Evolutionary conservation across 805 yeast genomes (phyloP), one percentile per base, ranked within the genome.

Genomic region (Tanozyma kutaoensis): DNA sequence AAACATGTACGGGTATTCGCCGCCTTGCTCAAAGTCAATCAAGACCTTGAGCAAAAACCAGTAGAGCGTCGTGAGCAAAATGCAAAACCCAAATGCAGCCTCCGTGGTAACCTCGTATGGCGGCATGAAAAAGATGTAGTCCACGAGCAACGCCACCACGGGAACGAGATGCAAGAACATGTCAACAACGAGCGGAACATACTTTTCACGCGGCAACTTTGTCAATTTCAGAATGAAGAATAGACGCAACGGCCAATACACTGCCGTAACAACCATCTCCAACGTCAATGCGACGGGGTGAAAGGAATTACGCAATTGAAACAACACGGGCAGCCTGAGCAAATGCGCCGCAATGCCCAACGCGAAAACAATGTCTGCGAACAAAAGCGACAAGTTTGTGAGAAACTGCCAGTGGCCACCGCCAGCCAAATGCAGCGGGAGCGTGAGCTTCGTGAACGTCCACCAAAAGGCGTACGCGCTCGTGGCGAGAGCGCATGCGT

Each of bases 381-480:
- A 41, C 2, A 50, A 40, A 18, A 76, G 57, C 7, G 77, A 66
- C n/a, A 76, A 40, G 42, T 76, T 77, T 4, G 91, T 79, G 27
- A 78, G 55, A 43, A 79, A 79, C 42, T 79, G 88, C 50, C 63
- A 65, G 31, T 69, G 78, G 2, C 88, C 88, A 1, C 74, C 88
- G 14, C 51, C 46, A 2, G 42, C 53, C 15, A 77, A 47, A 20
- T 49, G 54, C 1, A 49, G 53, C 1, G 85, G 84, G 15, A 78
- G 48, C 10, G 42, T 45, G 6, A 50, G 21, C 5, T 22, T 22
- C 12, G 29, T 28, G 22, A 43, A 36, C 22, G 36, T 35, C 19
- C 29, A 27, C 29, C 39, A 31, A 11, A 48, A 28, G 9, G 61
- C 64, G 25, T 40, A 48, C 3, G 25, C 19, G 4, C 61, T 60